Evolutionary conservation across 2,329 filamentous ascomycete genomes (phyloP).

Genomic region (Fusarium domesticum): DNA sequence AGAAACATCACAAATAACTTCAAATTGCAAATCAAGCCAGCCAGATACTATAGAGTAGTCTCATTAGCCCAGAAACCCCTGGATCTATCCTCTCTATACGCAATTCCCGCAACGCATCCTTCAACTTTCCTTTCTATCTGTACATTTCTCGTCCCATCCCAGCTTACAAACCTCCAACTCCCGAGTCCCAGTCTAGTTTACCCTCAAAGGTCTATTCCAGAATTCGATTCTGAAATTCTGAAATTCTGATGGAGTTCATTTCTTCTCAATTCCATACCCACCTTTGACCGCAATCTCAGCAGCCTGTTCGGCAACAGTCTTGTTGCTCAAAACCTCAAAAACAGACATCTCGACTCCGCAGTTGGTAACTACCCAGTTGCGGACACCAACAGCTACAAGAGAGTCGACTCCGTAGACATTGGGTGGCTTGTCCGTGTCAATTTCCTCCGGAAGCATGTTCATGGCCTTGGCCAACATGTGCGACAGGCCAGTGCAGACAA

Average conservation of each 20-base stretch:
- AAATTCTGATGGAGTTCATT: constrained; percentile 1
- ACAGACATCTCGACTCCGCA: constrained; percentile 45
- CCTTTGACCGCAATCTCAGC: constrained; percentile 36
- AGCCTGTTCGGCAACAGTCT: constrained; percentile 39
- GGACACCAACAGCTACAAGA: constrained; percentile 49
- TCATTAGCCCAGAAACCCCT: too few species aligned
- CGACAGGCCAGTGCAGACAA: constrained; percentile 38
- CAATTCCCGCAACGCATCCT: too few species aligned
- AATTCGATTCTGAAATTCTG: neutral
- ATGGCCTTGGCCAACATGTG: constrained; percentile 44
- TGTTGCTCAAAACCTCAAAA: constrained; percentile 47
- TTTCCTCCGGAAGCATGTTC: constrained; percentile 43
- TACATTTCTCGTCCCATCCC: too few species aligned
- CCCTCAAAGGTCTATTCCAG: neutral
- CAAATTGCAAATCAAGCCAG: too few species aligned
- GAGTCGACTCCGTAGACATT: constrained; percentile 52
- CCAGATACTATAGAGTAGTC: too few species aligned
- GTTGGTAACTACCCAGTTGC: constrained; percentile 49
- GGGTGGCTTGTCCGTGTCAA: constrained; percentile 41
- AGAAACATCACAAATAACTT: too few species aligned
- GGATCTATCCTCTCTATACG: too few species aligned
- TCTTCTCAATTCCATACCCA: constrained; percentile 23
- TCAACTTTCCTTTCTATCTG: too few species aligned
- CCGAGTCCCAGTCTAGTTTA: neutral
- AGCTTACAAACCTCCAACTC: neutral